Percentiles rank a stretch among this genome's conserved stretches.
phyloP scores from a whole-genome alignment of 495 filamentous ascomycete genomes.

The Astrothelium macrocarpum region DNA sequence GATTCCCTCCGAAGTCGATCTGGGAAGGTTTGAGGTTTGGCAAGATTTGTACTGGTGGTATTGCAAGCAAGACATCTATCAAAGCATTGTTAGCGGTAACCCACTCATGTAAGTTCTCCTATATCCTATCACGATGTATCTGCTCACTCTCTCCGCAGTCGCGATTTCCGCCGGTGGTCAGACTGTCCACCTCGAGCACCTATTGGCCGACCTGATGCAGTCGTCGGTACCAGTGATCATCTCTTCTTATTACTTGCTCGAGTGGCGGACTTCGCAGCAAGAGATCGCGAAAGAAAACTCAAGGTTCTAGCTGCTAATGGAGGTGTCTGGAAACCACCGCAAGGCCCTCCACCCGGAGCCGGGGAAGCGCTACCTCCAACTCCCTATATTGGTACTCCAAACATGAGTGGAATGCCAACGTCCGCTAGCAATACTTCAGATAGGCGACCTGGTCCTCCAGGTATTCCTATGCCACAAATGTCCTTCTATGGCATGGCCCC shows the following conservation, averaged over 20 bases:
- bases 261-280: conserved; percentile 68
- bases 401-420: neutral
- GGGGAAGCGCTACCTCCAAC: conserved; percentile 19
- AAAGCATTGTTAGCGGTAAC: conserved; percentile 82
- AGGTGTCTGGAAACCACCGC: conserved; percentile 48
- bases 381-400: conserved; percentile 9
- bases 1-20: conserved; percentile 19
- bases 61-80: conserved; percentile 82
- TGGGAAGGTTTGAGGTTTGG: conserved; percentile 57
- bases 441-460: conserved; percentile 13
- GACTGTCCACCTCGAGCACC: conserved; percentile 77
- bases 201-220: conserved; percentile 66
- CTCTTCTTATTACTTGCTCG: conserved; percentile 73
- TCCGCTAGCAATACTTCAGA: conserved; percentile 17
- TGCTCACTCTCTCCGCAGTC: conserved; percentile 38
- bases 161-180: conserved; percentile 69
- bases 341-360: conserved; percentile 29
- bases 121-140: neutral
- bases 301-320: conserved; percentile 45
- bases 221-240: conserved; percentile 82
- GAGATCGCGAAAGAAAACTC: conserved; percentile 70
- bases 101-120: conserved; percentile 59
- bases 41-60: conserved; percentile 97
- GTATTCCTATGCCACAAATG: conserved; percentile 9
- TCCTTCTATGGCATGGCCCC: conserved; percentile 59